Evolutionary conservation across 148 eudicot genomes (phyloP).

Genomic region (Drosera capensis): DNA sequence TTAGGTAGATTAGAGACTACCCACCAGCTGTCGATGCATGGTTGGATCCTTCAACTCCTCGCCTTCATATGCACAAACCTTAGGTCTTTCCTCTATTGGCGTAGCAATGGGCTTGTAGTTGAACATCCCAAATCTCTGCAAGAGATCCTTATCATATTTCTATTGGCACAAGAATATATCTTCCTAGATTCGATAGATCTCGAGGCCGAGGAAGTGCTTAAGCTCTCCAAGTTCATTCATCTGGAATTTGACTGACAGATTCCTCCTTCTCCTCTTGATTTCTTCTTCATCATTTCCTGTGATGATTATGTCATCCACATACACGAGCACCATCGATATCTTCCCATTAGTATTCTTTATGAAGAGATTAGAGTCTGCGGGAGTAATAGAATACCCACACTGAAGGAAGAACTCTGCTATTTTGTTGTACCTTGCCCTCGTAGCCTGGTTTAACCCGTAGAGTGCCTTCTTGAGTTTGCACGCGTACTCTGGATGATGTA

Average conservation of each 20-base stretch:
- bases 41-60: conserved; percentile 5
- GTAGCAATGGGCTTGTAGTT: conserved; percentile 8
- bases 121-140: conserved; percentile 6
- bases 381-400: background rate
- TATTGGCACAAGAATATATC: too few relatives aligned
- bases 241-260: background rate
- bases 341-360: background rate
- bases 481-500: too few relatives aligned
- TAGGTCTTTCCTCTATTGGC: background rate
- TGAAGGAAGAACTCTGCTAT: background rate
- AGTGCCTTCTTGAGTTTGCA: too few relatives aligned
- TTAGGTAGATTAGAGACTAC: conserved; percentile 8
- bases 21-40: conserved; percentile 5
- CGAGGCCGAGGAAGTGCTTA: conserved; percentile 5
- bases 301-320: background rate
- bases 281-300: background rate
- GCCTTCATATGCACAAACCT: background rate
- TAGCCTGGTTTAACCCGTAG: too few relatives aligned
- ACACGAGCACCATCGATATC: background rate
- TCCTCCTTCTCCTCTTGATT: background rate
- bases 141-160: conserved; percentile 6
- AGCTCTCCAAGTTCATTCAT: conserved; percentile 2
- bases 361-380: too few relatives aligned
- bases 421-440: too few relatives aligned
- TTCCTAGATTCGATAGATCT: conserved; percentile 1